A percentile compares a stretch with the other conserved stretches of the same genome.
Conservation (phyloP, 2,329 filamentous ascomycete species). For the Penicillium sp. region DNA sequence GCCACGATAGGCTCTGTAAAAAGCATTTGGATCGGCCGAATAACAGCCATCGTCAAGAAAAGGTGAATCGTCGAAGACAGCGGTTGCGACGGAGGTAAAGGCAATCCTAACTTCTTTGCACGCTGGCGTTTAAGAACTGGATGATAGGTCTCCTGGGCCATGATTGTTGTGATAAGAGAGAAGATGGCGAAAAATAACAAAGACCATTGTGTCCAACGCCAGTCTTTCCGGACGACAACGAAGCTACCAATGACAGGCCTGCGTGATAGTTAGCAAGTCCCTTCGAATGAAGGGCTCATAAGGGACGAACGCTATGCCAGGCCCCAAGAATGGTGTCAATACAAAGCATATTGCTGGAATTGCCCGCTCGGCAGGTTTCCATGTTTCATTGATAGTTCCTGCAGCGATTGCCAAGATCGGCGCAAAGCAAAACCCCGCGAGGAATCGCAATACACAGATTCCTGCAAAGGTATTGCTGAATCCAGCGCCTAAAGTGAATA, state of each 20-base stretch:
- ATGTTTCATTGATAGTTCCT: constrained; percentile 24
- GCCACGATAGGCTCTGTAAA: constrained; percentile 26
- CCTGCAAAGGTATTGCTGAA: constrained; percentile 12
- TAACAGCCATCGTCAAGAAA: constrained; percentile 21
- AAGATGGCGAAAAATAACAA: constrained; percentile 14
- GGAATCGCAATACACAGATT: constrained; percentile 14
- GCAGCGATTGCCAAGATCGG: constrained; percentile 16
- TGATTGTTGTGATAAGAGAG: constrained; percentile 7
- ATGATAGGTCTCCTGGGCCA: constrained; percentile 20
- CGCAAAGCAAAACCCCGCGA: constrained; percentile 18
- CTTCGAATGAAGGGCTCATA: background rate
- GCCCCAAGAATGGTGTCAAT: constrained; percentile 23
- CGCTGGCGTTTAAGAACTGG: constrained; percentile 14
- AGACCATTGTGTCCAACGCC: constrained; percentile 23
- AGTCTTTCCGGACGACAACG: constrained; percentile 19
- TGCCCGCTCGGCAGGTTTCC: constrained; percentile 14
- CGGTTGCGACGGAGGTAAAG: constrained; percentile 1
- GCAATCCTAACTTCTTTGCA: constrained; percentile 7
- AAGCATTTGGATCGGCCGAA: constrained; percentile 25
- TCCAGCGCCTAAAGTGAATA: constrained; percentile 18
- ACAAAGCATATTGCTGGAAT: constrained; percentile 21
- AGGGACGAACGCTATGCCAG: constrained; percentile 18
- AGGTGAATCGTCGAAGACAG: constrained; percentile 8
- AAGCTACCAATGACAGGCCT: constrained; percentile 27
- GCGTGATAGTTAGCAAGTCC: background rate